phyloP scores from a whole-genome alignment of 1,139 yeast genomes.

The Yamadazyma atlantica region DNA sequence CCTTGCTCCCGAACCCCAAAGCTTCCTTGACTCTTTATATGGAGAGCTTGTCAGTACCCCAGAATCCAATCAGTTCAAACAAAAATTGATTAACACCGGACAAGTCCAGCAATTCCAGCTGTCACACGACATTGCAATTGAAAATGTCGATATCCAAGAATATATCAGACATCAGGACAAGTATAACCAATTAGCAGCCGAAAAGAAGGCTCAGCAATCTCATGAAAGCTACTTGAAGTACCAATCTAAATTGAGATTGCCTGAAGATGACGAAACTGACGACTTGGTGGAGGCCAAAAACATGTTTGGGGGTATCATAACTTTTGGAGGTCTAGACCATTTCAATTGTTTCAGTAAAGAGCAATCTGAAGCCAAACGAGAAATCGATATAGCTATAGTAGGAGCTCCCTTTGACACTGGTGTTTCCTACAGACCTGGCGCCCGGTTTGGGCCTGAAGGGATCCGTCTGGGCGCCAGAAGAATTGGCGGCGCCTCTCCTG shows the following conservation, averaged over 20 bases:
- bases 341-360: conserved; percentile 34
- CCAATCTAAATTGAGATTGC: conserved; percentile 27
- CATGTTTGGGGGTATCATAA: conserved; percentile 44
- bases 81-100: conserved; percentile 4
- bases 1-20: conserved; percentile 4
- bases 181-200: neutral
- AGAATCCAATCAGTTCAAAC: conserved; percentile 7
- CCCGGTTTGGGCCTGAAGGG: conserved; percentile 30
- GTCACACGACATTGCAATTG: conserved; percentile 5
- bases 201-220: conserved; percentile 10
- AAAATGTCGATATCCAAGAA: conserved; percentile 4
- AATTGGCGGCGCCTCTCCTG: conserved; percentile 36
- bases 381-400: conserved; percentile 28
- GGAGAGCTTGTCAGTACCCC: conserved; percentile 16
- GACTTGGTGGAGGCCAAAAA: conserved; percentile 25
- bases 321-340: conserved; percentile 45
- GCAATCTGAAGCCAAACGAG: conserved; percentile 11
- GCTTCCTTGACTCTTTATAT: conserved; percentile 22
- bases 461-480: conserved; percentile 27
- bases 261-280: conserved; percentile 36
- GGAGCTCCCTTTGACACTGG: conserved; percentile 36
- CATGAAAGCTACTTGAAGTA: conserved; percentile 18
- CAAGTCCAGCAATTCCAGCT: too few relatives aligned
- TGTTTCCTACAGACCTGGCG: conserved; percentile 30
- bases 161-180: conserved; percentile 5